Evolutionary conservation across 441 rosid genomes (phyloP).

Genomic region (Adansonia gregorii): DNA sequence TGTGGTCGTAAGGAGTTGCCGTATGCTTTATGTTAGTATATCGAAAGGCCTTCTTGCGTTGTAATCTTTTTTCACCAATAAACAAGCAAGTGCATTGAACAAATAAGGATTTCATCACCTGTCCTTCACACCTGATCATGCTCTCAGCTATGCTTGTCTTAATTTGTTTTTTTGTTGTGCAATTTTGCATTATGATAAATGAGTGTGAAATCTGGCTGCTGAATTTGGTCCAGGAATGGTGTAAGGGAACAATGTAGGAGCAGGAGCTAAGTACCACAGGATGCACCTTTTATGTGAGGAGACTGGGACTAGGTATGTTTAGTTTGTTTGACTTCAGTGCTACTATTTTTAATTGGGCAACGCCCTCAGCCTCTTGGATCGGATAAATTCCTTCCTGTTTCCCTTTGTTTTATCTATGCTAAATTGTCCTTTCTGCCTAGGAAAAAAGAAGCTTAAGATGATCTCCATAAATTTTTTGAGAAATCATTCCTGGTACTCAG

Average conservation of each 20-base stretch:
- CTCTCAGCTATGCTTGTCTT: neutral
- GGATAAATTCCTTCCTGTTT: conserved; percentile 62
- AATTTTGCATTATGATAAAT: neutral
- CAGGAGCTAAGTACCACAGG: conserved; percentile 65
- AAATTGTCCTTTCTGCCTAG: conserved; percentile 36
- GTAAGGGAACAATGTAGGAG: conserved; percentile 75
- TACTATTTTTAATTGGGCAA: conserved; percentile 59
- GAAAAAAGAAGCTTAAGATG: conserved; percentile 35
- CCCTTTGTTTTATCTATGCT: conserved; percentile 47
- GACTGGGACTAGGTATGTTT: conserved; percentile 53
- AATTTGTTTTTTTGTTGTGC: neutral
- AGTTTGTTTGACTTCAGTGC: conserved; percentile 58
- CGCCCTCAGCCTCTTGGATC: conserved; percentile 65
- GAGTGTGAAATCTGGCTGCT: neutral
- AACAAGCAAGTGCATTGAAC: neutral
- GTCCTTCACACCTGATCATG: neutral
- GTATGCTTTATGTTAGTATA: conserved; percentile 36
- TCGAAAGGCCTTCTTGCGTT: neutral
- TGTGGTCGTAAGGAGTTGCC: conserved; percentile 63
- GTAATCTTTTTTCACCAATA: neutral
- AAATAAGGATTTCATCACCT: neutral
- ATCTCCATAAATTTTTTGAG: conserved; percentile 43
- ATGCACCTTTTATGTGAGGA: conserved; percentile 32
- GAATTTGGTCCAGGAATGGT: conserved; percentile 65
- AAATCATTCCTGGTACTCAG: conserved; percentile 35